Base-by-base conservation (phyloP, 805 yeast species). In the Candida broadrunensis region DNA sequence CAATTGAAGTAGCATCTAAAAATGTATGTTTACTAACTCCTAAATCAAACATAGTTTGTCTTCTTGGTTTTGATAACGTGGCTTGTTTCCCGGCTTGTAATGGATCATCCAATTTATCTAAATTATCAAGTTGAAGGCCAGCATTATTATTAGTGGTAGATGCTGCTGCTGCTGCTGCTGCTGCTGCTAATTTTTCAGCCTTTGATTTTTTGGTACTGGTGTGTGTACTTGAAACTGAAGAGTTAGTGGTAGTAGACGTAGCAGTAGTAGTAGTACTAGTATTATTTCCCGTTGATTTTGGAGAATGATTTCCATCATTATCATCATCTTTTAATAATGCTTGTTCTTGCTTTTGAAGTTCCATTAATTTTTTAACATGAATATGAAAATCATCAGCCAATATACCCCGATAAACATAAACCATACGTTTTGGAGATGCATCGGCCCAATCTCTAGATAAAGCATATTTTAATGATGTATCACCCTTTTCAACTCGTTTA, bases 381-480 rank as follows among this genome's bases (percentile, higher is more conserved):
- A 80, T 63, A 51, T 82, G 83, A 61, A 83, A 86, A 56, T 85
- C 90, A n/a, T 79, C 73, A 23, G 91, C 77, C 46, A 86, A 68
- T 21, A 84, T 65, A 29, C 95, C 95, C 54, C 93, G 78, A 60
- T 86, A 86, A 37, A 85, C 89, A 54, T 86, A 86, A 20, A 86
- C 89, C 95, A 86, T 86, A 68, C 95, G 74, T 55, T 86, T 83
- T 38, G 95, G 95, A 2, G 88, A 81, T 14, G 91, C 88, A 60
- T 85, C 91, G 3, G 95, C 91, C 95, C 95, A 86, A 60, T 86
- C 93, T 64, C 95, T 77, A 1, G 88, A 81, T 33, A 86, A 65
- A 15, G 91, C 88, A 60, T 86, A 86, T 42, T 76, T 75, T 52
- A 86, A 70, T 33, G 79, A 74, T 46, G 80, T 72, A 58, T 86